Evolutionary conservation across 768 basidiomycete species (phyloP).

Genomic region (Tricholoma sp.): DNA sequence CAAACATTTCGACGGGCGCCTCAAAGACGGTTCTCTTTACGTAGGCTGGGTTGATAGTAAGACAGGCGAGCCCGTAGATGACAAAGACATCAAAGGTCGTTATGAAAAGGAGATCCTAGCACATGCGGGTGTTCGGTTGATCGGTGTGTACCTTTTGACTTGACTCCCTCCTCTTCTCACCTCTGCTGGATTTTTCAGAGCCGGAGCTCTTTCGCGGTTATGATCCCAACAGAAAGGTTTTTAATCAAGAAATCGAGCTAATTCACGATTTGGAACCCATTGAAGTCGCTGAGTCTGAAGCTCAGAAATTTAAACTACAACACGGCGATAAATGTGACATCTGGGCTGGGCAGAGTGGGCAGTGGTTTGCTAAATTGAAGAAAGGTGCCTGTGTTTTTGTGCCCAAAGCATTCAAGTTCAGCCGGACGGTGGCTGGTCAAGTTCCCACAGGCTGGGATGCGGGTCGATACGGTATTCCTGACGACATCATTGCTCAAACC

Average conservation of each 20-base stretch:
- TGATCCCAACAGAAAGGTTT: slow-evolving; percentile 95
- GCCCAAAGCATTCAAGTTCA: slow-evolving; percentile 94
- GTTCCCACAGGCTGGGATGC: slow-evolving; percentile 98
- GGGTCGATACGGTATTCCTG: slow-evolving; percentile 93
- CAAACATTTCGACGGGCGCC: slow-evolving; percentile 97
- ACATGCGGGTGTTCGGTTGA: slow-evolving; percentile 90
- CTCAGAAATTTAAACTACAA: slow-evolving; percentile 92
- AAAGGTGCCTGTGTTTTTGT: slow-evolving; percentile 91
- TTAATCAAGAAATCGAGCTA: slow-evolving; percentile 96
- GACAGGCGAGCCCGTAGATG: slow-evolving; percentile 89
- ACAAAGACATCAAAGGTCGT: slow-evolving; percentile 91
- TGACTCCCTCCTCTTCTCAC: not conserved
- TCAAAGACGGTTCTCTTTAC: slow-evolving; percentile 87
- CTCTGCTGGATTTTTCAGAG: slow-evolving; percentile 45
- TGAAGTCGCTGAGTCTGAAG: slow-evolving; percentile 87
- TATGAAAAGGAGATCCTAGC: slow-evolving; percentile 92
- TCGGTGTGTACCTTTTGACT: slow-evolving; percentile 55
- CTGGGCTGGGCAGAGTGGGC: slow-evolving; percentile 88
- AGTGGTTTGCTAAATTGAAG: slow-evolving; percentile 99
- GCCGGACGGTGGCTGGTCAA: slow-evolving; percentile 91
- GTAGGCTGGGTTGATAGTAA: slow-evolving; percentile 99
- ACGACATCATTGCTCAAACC: slow-evolving; percentile 91
- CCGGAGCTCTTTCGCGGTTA: slow-evolving; percentile 98
- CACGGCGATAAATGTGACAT: slow-evolving; percentile 96
- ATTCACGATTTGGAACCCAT: slow-evolving; percentile 95